Base-by-base conservation (phyloP, 2,329 filamentous ascomycete species). In the Plectosphaerella plurivora region DNA sequence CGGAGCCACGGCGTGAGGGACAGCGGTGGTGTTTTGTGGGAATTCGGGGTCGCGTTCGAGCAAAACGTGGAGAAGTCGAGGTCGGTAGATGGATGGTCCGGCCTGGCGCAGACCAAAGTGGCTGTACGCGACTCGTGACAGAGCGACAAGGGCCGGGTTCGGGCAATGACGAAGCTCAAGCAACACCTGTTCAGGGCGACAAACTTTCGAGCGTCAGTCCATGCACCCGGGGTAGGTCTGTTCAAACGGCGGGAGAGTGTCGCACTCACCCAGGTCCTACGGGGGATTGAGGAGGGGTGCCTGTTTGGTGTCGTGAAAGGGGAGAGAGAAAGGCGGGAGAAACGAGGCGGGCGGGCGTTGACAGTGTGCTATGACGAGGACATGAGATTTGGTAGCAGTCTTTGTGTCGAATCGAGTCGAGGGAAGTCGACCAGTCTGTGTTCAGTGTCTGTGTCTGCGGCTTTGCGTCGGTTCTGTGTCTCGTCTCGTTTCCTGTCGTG, bases 281-380 rank as follows among this genome's bases (percentile, higher is more conserved):
- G 28, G 28, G 28, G 28, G 28, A 12, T 33, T 33, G 28, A 51
- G 49, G 42, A 48, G 49, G 35, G 41, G 35, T 39, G 44, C 42
- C 42, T 20, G 24, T 18, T 18, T 14, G 35, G 35, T 18, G 20
- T 24, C 16, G 16, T 24, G 16, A 24, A 41, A n/a, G 9, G 22
- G 22, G 22, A 22, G 25, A 37, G 16, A 33, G 24, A 41, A 10
- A n/a, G 28, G 28, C 28, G 28, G 22, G 22, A 33, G 28, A 33
- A 12, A 12, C 28, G 11, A 33, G 37, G 37, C 37, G 37, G 16
- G 16, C 37, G 49, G 22, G 22, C 22, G 22, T 22, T 22, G 5
- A 22, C 22, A 22, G 22, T 22, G 22, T 22, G 45, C 51, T 70
- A 70, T 68, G 67, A 70, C 61, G 57, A 59, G 59, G 49, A 62